Evolutionary conservation across 1,139 yeast genomes (phyloP).

Genomic region (Lodderomyces pseudojiufengensis): DNA sequence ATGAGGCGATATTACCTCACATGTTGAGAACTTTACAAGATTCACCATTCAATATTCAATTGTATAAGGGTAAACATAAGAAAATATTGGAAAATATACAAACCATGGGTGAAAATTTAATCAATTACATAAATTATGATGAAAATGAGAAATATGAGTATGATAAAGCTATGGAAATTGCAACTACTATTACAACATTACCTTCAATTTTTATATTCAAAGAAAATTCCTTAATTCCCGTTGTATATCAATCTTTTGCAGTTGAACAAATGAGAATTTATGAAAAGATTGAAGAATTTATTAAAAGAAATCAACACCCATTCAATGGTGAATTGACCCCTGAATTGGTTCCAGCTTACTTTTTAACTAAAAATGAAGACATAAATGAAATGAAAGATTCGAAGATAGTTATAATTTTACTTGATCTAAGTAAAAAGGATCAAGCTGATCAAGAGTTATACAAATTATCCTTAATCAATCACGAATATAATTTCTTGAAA

Average conservation of each 20-base stretch:
- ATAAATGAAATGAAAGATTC: constrained; percentile 21
- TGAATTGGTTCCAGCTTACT: constrained; percentile 28
- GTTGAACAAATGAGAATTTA: constrained; percentile 58
- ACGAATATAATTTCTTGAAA: constrained; percentile 48
- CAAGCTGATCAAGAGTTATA: constrained; percentile 36
- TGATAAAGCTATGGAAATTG: constrained; percentile 43
- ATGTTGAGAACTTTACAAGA: constrained; percentile 55
- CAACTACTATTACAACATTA: constrained; percentile 52
- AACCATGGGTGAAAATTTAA: constrained; percentile 40
- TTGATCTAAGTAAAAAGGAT: constrained; percentile 42
- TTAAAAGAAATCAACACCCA: constrained; percentile 47
- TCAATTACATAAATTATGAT: constrained; percentile 42
- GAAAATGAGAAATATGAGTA: constrained; percentile 24
- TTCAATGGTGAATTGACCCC: constrained; percentile 49
- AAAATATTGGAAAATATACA: constrained; percentile 38
- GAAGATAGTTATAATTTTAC: constrained; percentile 51
- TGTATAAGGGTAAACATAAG: constrained; percentile 50
- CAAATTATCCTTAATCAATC: constrained; percentile 47
- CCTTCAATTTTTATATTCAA: constrained; percentile 62
- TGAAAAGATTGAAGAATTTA: constrained; percentile 45
- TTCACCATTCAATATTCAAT: constrained; percentile 50
- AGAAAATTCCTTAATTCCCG: constrained; percentile 50
- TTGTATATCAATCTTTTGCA: constrained; percentile 56
- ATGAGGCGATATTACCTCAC: constrained; percentile 56
- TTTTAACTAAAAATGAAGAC: constrained; percentile 22